A percentile compares a stretch with the other conserved stretches of the same genome.
These are phyloP conservation scores for Lasiodiplodia hormozganensis DNA, from an alignment of 2,329 filamentous ascomycete genomes.

Conservation along the genomic window DNA sequence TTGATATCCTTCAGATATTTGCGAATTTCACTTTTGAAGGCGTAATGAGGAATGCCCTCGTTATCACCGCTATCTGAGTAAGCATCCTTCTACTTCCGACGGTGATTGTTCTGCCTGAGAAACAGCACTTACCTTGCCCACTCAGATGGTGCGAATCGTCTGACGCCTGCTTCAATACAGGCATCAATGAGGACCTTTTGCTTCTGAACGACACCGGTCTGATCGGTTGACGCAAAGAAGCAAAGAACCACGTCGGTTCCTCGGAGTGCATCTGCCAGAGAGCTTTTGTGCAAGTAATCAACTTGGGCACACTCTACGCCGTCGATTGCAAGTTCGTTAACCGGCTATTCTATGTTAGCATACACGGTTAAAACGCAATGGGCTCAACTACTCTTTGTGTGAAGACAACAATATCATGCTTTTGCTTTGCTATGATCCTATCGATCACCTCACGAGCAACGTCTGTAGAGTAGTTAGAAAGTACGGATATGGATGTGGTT, in stretches of 20 bases:
- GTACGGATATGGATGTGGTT: not conserved
- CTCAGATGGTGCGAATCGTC: conserved; percentile 38
- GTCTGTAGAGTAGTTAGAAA: conserved; percentile 45
- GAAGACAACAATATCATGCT: conserved; percentile 61
- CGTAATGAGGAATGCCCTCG: conserved; percentile 56
- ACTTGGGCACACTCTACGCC: conserved; percentile 51
- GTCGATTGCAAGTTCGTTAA: not conserved
- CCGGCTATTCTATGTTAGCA: conserved; percentile 29
- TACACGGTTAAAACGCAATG: not conserved
- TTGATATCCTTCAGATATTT: conserved; percentile 62
- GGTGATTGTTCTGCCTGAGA: too few species aligned
- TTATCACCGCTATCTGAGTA: not conserved
- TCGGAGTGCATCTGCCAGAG: conserved; percentile 48
- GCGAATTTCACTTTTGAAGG: conserved; percentile 57
- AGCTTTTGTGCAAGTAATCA: conserved; percentile 52
- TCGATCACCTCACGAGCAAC: conserved; percentile 62
- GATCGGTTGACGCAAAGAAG: conserved; percentile 51
- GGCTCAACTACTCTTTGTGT: conserved; percentile 51
- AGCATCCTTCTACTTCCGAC: too few species aligned
- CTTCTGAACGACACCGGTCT: conserved; percentile 36
- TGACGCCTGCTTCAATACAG: conserved; percentile 46
- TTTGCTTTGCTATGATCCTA: conserved; percentile 54
- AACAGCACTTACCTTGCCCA: conserved; percentile 48
- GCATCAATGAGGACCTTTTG: conserved; percentile 49
- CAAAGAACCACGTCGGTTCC: conserved; percentile 62